These are phyloP conservation scores for Coemansia sp. DNA, from an alignment of 192 early-diverging fungal species.

Conservation along the genomic window DNA sequence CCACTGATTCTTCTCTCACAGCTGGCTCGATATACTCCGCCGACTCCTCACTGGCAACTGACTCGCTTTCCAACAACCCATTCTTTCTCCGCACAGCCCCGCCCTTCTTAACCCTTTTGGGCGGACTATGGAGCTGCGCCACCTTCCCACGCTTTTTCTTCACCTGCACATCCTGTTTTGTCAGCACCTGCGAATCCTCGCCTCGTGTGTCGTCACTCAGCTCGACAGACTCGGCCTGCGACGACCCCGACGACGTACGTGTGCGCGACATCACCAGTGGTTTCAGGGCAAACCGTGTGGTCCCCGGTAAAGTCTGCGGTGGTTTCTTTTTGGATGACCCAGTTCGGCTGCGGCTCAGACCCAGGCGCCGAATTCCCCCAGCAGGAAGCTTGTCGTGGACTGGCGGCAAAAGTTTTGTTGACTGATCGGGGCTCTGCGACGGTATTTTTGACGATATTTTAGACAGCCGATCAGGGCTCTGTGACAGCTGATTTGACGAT, in stretches of 20 bases:
- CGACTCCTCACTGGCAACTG: background rate
- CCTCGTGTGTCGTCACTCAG: constrained; percentile 26
- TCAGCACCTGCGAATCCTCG: background rate
- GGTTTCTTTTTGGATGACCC: background rate
- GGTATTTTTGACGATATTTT: constrained; percentile 8
- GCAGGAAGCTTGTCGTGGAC: constrained; percentile 17
- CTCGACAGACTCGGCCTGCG: constrained; percentile 41
- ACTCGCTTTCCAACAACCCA: background rate
- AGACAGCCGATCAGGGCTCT: constrained; percentile 6
- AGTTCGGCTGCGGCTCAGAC: constrained; percentile 40
- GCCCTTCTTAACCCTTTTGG: background rate
- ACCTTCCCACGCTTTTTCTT: background rate
- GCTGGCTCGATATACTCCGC: no score
- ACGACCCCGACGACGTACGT: constrained; percentile 1
- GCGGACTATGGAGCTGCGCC: constrained; percentile 4
- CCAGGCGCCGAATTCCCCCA: constrained; percentile 30
- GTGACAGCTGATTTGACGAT: constrained; percentile 10
- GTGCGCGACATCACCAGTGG: background rate
- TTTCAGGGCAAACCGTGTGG: background rate
- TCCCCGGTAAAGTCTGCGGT: background rate
- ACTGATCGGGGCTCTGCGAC: constrained; percentile 11
- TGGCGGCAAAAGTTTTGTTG: constrained; percentile 5
- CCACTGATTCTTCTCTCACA: no score
- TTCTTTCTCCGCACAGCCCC: background rate
- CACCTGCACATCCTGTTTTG: background rate